Evolutionary conservation across 2,329 filamentous ascomycete genomes (phyloP), one percentile per base, ranked within the genome.

Genomic region (Fusarium newnesense): DNA sequence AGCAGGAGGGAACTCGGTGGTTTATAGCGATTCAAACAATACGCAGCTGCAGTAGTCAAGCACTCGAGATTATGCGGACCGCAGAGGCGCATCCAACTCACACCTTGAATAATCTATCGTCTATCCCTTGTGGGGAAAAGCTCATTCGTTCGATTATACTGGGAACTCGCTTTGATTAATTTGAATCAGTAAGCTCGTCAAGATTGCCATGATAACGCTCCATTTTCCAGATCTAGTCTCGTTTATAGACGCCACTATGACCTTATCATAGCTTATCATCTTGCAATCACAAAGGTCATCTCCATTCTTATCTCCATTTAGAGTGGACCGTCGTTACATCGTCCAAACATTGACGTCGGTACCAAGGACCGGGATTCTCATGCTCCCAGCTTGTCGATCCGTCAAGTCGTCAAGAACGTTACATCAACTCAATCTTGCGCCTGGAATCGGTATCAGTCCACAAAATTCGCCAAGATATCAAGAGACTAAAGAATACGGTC

Each of bases 381-480:
- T 26, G 32, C 30, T 36, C 12, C 30, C 19, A 15, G 49, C 32
- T 10, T 50, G n/a, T 52, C 49, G 12, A 52, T 52, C 36, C 30
- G 49, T 52, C 32, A 3, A 19, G 32, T 19, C 49, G n/a, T 26
- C 30, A 26, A 54, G 13, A 39, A 39, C 28, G 54, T 68, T 40
- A 18, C 70, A 61, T 74, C 49, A 34, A 24, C 66, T 69, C 40
- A 69, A 39, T 19, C 9, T 24, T 69, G 52, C 53, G 67, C 59
- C 66, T 46, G 10, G 9, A 19, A 19, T 49, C 11, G 4, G 7
- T 2, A 15, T 24, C 19, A 50, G 21, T 21, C 40, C 40, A 58
- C 15, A 60, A 21, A 21, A 21, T 16, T 24, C 10, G 37, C 34
- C 64, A 58, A 19, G 32, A 28, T 21, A 28, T 1, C 1, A 15